Conservation (phyloP, 305 asterid genomes). For the Rubia peregrina region DNA sequence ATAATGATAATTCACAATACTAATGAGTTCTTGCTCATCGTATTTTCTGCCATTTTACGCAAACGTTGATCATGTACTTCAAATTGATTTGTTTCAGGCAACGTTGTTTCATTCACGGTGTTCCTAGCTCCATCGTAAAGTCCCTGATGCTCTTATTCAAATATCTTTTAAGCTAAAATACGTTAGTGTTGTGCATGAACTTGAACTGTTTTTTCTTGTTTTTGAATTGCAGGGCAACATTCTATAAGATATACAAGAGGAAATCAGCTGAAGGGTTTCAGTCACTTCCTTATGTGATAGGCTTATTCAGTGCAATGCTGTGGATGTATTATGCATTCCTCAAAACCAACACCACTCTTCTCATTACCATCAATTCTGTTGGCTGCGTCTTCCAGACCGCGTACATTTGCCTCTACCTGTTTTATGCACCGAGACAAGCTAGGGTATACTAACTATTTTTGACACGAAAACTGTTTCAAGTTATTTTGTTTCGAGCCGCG, state of each 20-base stretch:
- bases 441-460: slow-evolving; percentile 10
- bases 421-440: slow-evolving; percentile 19
- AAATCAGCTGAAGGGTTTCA: slow-evolving; percentile 25
- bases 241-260: slow-evolving; percentile 19
- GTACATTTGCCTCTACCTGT: slow-evolving; percentile 16
- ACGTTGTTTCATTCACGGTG: slow-evolving; percentile 65
- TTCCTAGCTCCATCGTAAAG: slow-evolving; percentile 71
- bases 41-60: background rate
- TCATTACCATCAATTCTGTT: slow-evolving; percentile 18
- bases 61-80: background rate
- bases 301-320: slow-evolving; percentile 23
- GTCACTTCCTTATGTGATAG: slow-evolving; percentile 16
- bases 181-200: background rate
- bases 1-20: no score
- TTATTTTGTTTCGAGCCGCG: background rate
- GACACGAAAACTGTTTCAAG: background rate
- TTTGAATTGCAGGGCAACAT: slow-evolving; percentile 14
- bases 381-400: slow-evolving; percentile 20
- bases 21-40: background rate
- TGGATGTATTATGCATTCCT: slow-evolving; percentile 26
- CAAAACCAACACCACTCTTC: slow-evolving; percentile 15
- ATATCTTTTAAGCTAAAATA: background rate
- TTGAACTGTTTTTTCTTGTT: no score
- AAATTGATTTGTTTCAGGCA: slow-evolving; percentile 36
- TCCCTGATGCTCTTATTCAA: background rate